Base-by-base conservation (phyloP, 805 yeast species). In the Vanderwaltozyma polyspora region DNA sequence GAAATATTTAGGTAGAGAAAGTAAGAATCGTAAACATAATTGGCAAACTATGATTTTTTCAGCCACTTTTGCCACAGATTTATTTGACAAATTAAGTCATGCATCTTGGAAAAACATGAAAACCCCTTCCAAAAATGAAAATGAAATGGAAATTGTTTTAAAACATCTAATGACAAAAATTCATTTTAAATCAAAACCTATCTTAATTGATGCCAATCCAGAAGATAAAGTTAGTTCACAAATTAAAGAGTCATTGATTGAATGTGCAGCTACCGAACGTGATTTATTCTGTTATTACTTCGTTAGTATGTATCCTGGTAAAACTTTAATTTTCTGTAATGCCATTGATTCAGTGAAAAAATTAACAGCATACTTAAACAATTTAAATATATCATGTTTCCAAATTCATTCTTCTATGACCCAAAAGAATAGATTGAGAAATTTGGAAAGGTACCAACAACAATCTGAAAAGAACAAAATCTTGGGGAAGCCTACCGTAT, bases 291-390 rank as follows among this genome's bases (percentile, higher is more conserved):
- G 86, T 14, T 91, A 91, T 61, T 91, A 91, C 58, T 89, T 91
- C 59, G 52, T 86, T 21, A 61, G 81, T 40, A 70, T 82, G 66
- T 91, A 81, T 51, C 89, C 94, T 1, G 97, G 95, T 3, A 70
- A 84, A 14, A 81, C 95, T 0, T 67, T 91, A 33, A 89, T 89
- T 4, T 91, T 91, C 55, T 87, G 95, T 43, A 91, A 91, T 59
- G 77, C 94, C n/a, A 87, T 91, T 49, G 96, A 89, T 49, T 76
- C 94, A 1, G 97, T 89, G 31, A 85, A 86, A 55, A 74, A 95
- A 43, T 56, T 91, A 23, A 79, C 76, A 9, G 89, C 89, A 6
- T 70, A 79, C 40, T 66, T 91, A 40, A 78, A 70, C 42, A 75
- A 76, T 52, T 65, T 91, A 33, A 71, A 72, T 10, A 64, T 89